Evolutionary conservation across 2,329 filamentous ascomycete genomes (phyloP).

Genomic region (Calonectria hongkongensis): DNA sequence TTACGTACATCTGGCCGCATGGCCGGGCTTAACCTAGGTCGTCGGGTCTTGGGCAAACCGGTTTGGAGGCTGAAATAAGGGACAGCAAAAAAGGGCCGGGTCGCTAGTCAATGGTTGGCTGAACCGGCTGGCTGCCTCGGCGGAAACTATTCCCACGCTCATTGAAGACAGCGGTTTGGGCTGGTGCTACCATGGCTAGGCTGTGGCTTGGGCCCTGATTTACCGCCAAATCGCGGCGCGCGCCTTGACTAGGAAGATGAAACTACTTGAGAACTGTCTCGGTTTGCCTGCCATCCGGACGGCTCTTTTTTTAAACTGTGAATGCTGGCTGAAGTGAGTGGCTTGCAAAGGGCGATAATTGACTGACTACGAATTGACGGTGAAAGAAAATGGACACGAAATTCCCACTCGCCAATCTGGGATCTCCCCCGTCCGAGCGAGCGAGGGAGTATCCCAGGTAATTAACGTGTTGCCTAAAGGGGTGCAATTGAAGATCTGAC

Average conservation of each 20-base stretch:
- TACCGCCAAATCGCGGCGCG: conserved; percentile 17
- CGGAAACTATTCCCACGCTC: conserved; percentile 8
- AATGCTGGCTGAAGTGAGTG: not conserved
- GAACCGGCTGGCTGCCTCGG: conserved; percentile 3
- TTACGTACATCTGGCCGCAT: conserved; percentile 37
- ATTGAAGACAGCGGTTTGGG: not conserved
- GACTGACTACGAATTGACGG: not conserved
- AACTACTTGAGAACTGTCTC: conserved; percentile 12
- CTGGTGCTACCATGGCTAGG: conserved; percentile 15
- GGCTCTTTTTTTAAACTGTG: not conserved
- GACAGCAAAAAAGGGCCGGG: conserved; percentile 32
- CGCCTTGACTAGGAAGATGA: conserved; percentile 25
- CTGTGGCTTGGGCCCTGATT: conserved; percentile 31
- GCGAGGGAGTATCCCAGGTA: conserved; percentile 18
- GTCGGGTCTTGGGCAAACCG: conserved; percentile 13
- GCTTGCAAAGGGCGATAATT: conserved; percentile 14
- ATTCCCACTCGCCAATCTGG: conserved; percentile 15
- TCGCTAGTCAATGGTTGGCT: not conserved
- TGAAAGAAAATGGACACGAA: conserved; percentile 12
- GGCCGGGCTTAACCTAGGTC: conserved; percentile 4
- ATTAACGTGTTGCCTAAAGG: conserved; percentile 13
- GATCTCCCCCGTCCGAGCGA: conserved; percentile 24
- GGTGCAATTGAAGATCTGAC: conserved; percentile 16
- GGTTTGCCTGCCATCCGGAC: conserved; percentile 8
- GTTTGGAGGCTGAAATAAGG: conserved; percentile 34